These are phyloP conservation scores for Epichloe typhina DNA, from an alignment of 2,329 filamentous ascomycete species.

Conservation along the genomic window DNA sequence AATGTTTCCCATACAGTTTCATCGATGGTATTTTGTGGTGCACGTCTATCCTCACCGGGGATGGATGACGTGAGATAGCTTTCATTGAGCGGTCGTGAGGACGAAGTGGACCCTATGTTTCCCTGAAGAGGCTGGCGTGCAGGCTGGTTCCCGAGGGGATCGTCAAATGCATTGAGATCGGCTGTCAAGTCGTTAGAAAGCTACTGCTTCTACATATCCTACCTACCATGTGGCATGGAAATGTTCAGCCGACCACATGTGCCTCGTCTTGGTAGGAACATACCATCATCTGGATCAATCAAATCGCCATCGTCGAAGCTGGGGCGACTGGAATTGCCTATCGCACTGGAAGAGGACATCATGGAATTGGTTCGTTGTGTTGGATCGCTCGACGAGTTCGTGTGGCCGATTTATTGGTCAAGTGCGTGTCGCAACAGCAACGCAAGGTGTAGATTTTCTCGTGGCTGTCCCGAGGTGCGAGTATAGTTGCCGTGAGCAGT, in stretches of 20 bases:
- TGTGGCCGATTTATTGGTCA: not conserved
- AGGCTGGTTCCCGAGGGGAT: constrained; percentile 57
- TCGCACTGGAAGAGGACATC: constrained; percentile 34
- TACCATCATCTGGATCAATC: constrained; percentile 71
- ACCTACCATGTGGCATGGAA: no score
- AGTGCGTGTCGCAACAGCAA: not conserved
- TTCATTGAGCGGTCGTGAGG: constrained; percentile 49
- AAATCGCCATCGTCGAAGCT: constrained; percentile 55
- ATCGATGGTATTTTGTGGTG: constrained; percentile 87
- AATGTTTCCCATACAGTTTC: constrained; percentile 97
- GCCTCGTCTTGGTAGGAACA: constrained; percentile 7
- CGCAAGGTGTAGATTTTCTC: no score
- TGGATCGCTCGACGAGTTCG: not conserved
- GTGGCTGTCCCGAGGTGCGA: no score
- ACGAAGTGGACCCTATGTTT: constrained; percentile 57
- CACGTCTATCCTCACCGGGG: constrained; percentile 81
- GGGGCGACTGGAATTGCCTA: constrained; percentile 48
- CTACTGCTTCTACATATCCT: not conserved
- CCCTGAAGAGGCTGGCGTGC: constrained; percentile 72
- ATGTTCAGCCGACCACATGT: not conserved
- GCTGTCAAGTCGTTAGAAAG: constrained; percentile 31
- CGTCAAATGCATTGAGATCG: constrained; percentile 85
- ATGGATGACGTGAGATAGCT: constrained; percentile 81
- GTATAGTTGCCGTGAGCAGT: not conserved
- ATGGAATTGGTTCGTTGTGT: not conserved